These are phyloP conservation scores for Acacia acuminata DNA, from an alignment of 306 rosid species.

Conservation along the genomic window DNA sequence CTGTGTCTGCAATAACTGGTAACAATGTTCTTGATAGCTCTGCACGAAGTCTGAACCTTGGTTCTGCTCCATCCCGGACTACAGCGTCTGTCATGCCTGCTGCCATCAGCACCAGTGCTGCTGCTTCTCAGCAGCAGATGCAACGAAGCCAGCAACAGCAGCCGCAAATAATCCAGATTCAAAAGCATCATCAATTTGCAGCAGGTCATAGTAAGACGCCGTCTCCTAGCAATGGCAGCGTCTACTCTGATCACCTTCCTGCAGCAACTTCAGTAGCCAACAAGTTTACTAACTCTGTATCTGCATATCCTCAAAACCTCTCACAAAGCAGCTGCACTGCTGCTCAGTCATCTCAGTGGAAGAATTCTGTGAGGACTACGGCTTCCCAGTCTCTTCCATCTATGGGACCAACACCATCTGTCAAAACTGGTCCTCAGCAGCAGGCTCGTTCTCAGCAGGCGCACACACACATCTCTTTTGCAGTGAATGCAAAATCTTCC, in stretches of 20 bases:
- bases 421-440: slow-evolving; percentile 72
- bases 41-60: slow-evolving; percentile 55
- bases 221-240: slow-evolving; percentile 65
- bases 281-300: slow-evolving; percentile 71
- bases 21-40: slow-evolving; percentile 76
- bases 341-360: slow-evolving; percentile 90
- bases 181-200: slow-evolving; percentile 57
- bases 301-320: slow-evolving; percentile 73
- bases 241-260: slow-evolving; percentile 70
- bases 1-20: slow-evolving; percentile 51
- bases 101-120: slow-evolving; percentile 37
- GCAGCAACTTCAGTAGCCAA: slow-evolving; percentile 44
- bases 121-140: slow-evolving; percentile 64
- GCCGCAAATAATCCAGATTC: slow-evolving; percentile 54
- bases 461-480: slow-evolving; percentile 85
- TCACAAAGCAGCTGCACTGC: slow-evolving; percentile 63
- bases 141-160: slow-evolving; percentile 72
- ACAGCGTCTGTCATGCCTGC: slow-evolving; percentile 61
- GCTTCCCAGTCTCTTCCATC: slow-evolving; percentile 56
- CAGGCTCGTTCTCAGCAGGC: slow-evolving; percentile 68
- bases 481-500: slow-evolving; percentile 71
- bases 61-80: slow-evolving; percentile 55
- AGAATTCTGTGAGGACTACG: slow-evolving; percentile 59
- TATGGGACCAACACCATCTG: slow-evolving; percentile 56
- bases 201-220: slow-evolving; percentile 59